Conservation (phyloP, 2,329 filamentous ascomycete species). For the Sordariomycetes sp. region DNA sequence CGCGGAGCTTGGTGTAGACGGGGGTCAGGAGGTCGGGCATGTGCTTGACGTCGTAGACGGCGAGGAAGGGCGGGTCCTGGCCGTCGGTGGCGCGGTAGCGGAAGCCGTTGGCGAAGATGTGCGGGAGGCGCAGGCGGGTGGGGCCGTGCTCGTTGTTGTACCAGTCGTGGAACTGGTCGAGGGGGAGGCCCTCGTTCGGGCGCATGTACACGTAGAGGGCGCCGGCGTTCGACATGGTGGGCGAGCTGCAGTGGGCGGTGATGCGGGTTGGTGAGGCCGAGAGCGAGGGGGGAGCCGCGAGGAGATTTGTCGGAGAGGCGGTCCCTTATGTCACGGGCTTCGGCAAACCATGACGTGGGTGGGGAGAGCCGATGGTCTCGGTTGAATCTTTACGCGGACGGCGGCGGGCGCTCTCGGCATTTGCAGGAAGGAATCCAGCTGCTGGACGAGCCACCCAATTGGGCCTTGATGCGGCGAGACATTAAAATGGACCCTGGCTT, state of each 20-base stretch:
- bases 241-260: background rate
- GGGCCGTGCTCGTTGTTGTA: constrained; percentile 93
- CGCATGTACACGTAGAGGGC: constrained; percentile 84
- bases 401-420: background rate
- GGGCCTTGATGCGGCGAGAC: background rate
- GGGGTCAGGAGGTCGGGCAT: constrained; percentile 61
- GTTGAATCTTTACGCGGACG: background rate
- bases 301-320: background rate
- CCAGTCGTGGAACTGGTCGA: constrained; percentile 76
- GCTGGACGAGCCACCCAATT: background rate
- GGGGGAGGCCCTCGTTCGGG: constrained; percentile 53
- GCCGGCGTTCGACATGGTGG: constrained; percentile 39
- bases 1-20: constrained; percentile 57
- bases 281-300: background rate
- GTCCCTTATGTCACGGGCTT: background rate
- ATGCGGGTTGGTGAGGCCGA: background rate
- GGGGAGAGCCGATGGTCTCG: background rate
- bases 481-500: too few species aligned
- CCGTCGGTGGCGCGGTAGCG: constrained; percentile 63
- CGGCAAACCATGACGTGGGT: background rate
- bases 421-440: background rate
- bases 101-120: constrained; percentile 66
- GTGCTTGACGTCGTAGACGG: constrained; percentile 70
- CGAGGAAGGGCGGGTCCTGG: constrained; percentile 58
- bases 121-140: constrained; percentile 62